phyloP scores from a whole-genome alignment of 805 yeast species.

The Yamadazyma phyllophila region DNA sequence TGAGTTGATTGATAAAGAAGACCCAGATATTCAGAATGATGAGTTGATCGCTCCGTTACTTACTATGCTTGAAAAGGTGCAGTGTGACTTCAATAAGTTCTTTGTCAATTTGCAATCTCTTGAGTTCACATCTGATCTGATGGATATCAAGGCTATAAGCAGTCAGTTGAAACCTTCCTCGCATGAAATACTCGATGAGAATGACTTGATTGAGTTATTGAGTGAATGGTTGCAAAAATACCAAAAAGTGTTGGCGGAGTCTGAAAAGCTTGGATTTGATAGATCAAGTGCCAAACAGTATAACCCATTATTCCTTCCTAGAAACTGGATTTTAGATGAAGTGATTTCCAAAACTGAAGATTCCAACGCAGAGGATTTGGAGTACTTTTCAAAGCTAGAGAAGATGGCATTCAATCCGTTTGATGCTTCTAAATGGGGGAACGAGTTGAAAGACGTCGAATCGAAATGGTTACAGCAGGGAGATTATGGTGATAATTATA shows the following conservation, averaged over 20 bases:
- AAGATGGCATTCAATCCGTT: slow-evolving; percentile 77
- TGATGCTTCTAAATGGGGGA: slow-evolving; percentile 66
- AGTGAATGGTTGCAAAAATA: slow-evolving; percentile 54
- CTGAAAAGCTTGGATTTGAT: slow-evolving; percentile 32
- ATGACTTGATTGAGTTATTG: slow-evolving; percentile 42
- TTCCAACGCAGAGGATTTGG: slow-evolving; percentile 45
- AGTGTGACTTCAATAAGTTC: slow-evolving; percentile 77
- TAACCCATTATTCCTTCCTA: slow-evolving; percentile 81
- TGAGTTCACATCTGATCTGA: slow-evolving; percentile 22
- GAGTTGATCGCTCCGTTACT: slow-evolving; percentile 59
- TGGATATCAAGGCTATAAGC: slow-evolving; percentile 6
- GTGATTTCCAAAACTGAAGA: slow-evolving; percentile 63
- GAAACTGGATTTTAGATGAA: slow-evolving; percentile 84
- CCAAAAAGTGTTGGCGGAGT: slow-evolving; percentile 40
- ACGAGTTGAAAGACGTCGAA: slow-evolving; percentile 57
- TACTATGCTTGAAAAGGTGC: slow-evolving; percentile 55
- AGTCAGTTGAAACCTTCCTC: not conserved
- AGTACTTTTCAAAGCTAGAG: slow-evolving; percentile 57
- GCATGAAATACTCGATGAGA: slow-evolving; percentile 17
- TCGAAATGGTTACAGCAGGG: slow-evolving; percentile 50
- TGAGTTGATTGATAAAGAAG: slow-evolving; percentile 28
- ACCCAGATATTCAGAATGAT: slow-evolving; percentile 40
- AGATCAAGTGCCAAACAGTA: slow-evolving; percentile 16
- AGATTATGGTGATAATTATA: slow-evolving; percentile 48
- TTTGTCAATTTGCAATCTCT: slow-evolving; percentile 61